Percentiles rank a stretch among this genome's conserved stretches.
Conservation (phyloP, 2,329 filamentous ascomycete species). For the Colletotrichum aenigma region DNA sequence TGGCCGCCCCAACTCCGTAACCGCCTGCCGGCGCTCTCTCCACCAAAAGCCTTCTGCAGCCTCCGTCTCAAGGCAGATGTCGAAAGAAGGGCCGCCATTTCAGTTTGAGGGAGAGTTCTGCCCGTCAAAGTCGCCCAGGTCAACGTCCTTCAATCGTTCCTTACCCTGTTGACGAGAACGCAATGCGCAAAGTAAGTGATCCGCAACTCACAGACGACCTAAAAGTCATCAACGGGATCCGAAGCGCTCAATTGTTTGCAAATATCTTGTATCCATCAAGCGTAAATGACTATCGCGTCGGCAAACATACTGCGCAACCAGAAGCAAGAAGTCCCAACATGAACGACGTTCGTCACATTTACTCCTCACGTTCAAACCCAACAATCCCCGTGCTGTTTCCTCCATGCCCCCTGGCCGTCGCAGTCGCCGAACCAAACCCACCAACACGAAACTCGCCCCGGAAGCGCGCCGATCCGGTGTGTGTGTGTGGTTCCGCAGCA, state of each 20-base stretch:
- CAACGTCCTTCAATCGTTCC: background rate
- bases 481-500: background rate
- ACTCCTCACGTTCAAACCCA: background rate
- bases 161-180: background rate
- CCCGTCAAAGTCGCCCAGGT: background rate
- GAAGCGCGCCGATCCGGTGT: conserved; percentile 9
- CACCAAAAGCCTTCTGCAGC: background rate
- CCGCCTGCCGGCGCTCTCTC: background rate
- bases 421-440: background rate
- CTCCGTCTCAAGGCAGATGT: background rate
- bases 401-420: background rate
- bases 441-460: conserved; percentile 3
- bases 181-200: background rate
- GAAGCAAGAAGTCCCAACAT: accelerated
- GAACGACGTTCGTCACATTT: background rate
- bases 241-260: background rate
- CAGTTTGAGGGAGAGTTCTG: background rate
- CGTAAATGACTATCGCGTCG: background rate
- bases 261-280: background rate
- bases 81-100: background rate
- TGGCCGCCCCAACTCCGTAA: background rate
- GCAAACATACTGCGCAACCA: background rate
- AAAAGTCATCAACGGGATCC: background rate
- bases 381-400: background rate
- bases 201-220: background rate